phyloP scores from a whole-genome alignment of 2,329 filamentous ascomycete genomes.

The Saccharata proteae region DNA sequence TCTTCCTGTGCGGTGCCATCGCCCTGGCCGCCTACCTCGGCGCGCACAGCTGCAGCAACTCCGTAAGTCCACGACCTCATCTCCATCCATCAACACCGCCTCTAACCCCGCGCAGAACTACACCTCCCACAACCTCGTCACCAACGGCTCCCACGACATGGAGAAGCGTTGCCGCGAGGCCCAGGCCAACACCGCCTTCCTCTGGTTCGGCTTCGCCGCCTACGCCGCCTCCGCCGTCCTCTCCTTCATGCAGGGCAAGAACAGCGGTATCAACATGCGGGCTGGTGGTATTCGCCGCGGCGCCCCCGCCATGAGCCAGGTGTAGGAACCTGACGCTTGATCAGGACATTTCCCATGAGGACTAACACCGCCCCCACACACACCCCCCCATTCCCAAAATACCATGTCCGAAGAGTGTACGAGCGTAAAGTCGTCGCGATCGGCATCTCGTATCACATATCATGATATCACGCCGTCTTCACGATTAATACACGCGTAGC shows the following conservation, averaged over 20 bases:
- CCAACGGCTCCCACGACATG: conserved; percentile 47
- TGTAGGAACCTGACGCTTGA: too few species aligned
- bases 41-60: conserved; percentile 55
- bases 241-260: conserved; percentile 42
- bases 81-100: neutral
- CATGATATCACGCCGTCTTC: too few species aligned
- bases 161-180: conserved; percentile 60
- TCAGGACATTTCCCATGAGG: neutral
- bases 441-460: too few species aligned
- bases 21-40: conserved; percentile 58
- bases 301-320: conserved; percentile 42
- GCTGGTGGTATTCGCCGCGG: conserved; percentile 32
- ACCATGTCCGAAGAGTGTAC: too few species aligned
- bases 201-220: conserved; percentile 63
- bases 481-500: too few species aligned
- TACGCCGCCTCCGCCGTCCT: conserved; percentile 45
- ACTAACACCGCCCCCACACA: too few species aligned
- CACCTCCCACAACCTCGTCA: conserved; percentile 43
- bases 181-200: conserved; percentile 62
- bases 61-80: conserved; percentile 28
- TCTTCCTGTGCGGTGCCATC: conserved; percentile 59
- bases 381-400: too few species aligned
- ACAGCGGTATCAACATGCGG: conserved; percentile 36
- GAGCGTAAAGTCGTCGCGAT: too few species aligned
- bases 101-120: conserved; percentile 23